A percentile compares a stretch with the other conserved stretches of the same genome.
Conservation (phyloP, 2,329 filamentous ascomycete genomes). For the Aspergillus quadricinctus region DNA sequence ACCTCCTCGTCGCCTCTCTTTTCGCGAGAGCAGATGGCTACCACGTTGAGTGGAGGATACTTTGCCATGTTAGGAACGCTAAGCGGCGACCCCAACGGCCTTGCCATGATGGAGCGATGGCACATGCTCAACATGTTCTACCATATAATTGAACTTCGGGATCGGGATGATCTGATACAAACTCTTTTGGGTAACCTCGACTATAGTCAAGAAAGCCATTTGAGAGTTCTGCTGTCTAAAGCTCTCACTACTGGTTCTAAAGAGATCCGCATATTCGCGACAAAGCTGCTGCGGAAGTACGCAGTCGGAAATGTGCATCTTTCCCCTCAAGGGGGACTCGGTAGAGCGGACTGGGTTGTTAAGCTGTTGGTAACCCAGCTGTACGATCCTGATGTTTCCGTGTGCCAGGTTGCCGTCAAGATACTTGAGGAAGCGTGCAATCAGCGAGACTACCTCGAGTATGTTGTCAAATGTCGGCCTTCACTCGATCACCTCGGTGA, state of each 20-base stretch:
- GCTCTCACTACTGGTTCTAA: conserved; percentile 88
- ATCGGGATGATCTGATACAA: conserved; percentile 87
- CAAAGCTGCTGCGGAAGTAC: conserved; percentile 81
- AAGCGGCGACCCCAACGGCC: conserved; percentile 74
- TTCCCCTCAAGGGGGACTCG: conserved; percentile 38
- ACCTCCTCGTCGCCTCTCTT: conserved; percentile 82
- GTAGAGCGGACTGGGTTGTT: conserved; percentile 91
- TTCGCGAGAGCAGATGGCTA: conserved; percentile 74
- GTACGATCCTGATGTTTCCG: conserved; percentile 95
- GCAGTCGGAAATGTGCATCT: conserved; percentile 56
- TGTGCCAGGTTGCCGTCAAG: conserved; percentile 93
- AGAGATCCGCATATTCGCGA: conserved; percentile 83
- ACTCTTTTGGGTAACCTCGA: conserved; percentile 86
- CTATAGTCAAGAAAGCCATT: conserved; percentile 82
- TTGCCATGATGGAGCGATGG: conserved; percentile 91
- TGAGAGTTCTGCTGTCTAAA: conserved; percentile 87
- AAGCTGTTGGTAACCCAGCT: conserved; percentile 95
- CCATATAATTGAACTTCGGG: conserved; percentile 87
- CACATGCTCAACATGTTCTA: conserved; percentile 99
- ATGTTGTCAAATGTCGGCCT: conserved; percentile 92
- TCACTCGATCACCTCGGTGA: conserved; percentile 93
- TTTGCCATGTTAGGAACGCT: conserved; percentile 87
- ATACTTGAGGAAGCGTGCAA: conserved; percentile 98
- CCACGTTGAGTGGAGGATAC: conserved; percentile 88
- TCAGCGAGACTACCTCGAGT: conserved; percentile 83